Evolutionary conservation across 1,139 yeast species (phyloP).

Genomic region (Geotrichum klebahnii): DNA sequence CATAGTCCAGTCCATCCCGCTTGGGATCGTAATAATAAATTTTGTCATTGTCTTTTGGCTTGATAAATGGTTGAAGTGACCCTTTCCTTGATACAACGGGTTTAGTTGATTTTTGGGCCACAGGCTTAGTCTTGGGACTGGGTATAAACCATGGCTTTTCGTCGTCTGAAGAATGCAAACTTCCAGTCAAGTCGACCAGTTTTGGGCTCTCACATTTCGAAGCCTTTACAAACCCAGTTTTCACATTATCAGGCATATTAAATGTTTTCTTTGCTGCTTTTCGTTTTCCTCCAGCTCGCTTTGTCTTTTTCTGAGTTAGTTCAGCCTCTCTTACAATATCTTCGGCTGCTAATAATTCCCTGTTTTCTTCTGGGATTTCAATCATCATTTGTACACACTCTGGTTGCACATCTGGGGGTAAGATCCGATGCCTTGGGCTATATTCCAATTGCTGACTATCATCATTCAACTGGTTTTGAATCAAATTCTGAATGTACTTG

Average conservation of each 20-base stretch:
- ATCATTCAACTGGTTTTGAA: slow-evolving; percentile 31
- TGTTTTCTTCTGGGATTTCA: slow-evolving; percentile 66
- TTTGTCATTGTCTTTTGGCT: slow-evolving; percentile 2
- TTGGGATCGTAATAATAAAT: slow-evolving; percentile 11
- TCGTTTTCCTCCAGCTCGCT: slow-evolving; percentile 33
- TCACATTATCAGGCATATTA: slow-evolving; percentile 76
- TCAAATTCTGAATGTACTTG: slow-evolving; percentile 65
- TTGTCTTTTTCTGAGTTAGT: slow-evolving; percentile 22
- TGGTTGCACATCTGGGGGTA: slow-evolving; percentile 59
- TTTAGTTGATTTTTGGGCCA: background rate
- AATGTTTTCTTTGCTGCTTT: slow-evolving; percentile 39
- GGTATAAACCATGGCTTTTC: background rate
- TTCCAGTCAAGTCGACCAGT: background rate
- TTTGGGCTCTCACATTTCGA: background rate
- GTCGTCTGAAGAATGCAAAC: background rate
- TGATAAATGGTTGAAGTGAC: too few species aligned
- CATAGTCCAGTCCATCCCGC: slow-evolving; percentile 17
- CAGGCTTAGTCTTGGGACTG: background rate
- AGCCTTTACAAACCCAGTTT: slow-evolving; percentile 53
- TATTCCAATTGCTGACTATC: slow-evolving; percentile 35
- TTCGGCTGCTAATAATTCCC: slow-evolving; percentile 49
- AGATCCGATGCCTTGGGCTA: slow-evolving; percentile 52
- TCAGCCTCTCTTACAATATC: slow-evolving; percentile 59
- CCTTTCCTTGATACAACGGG: too few species aligned
- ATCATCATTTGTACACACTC: slow-evolving; percentile 53